phyloP scores from a whole-genome alignment of 106 monocot genomes.

The Apostasia shenzhenica region DNA sequence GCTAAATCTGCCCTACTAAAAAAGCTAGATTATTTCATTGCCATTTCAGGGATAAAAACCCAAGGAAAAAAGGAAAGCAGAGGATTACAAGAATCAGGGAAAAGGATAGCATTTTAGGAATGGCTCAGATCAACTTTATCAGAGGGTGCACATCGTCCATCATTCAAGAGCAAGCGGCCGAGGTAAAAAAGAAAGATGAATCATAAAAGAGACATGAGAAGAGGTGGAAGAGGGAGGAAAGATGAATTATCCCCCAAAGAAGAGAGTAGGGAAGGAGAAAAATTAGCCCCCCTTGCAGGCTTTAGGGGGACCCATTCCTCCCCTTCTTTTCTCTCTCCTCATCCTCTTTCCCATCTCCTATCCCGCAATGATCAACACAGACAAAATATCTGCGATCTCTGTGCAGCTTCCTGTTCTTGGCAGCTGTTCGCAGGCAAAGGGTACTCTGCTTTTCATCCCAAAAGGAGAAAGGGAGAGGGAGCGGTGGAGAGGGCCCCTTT shows the following conservation, averaged over 20 bases:
- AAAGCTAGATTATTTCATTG: conserved; percentile 5
- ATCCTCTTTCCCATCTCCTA: not conserved
- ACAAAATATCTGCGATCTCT: conserved; percentile 20
- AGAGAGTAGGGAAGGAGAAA: not conserved
- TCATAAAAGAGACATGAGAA: no score
- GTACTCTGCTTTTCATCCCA: conserved; percentile 1
- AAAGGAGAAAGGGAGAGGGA: not conserved
- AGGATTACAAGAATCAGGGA: not conserved
- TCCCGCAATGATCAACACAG: conserved; percentile 15
- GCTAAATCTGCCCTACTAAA: not conserved
- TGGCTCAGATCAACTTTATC: conserved; percentile 10
- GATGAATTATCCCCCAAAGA: not conserved
- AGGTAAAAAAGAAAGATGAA: not conserved
- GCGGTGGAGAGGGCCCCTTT: not conserved
- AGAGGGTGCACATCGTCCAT: conserved; percentile 5
- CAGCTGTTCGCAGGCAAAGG: not conserved
- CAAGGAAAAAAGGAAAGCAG: conserved; percentile 1
- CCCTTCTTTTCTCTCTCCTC: not conserved
- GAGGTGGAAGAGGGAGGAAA: not conserved
- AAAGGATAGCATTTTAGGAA: conserved; percentile 4
- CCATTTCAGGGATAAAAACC: conserved; percentile 7
- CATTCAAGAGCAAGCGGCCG: conserved; percentile 5
- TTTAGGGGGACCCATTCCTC: not conserved
- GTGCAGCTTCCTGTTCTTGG: conserved; percentile 2
- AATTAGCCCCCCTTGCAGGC: not conserved